Evolutionary conservation across 1,284 basidiomycete species (phyloP).

Genomic region (Trametes hirsuta): DNA sequence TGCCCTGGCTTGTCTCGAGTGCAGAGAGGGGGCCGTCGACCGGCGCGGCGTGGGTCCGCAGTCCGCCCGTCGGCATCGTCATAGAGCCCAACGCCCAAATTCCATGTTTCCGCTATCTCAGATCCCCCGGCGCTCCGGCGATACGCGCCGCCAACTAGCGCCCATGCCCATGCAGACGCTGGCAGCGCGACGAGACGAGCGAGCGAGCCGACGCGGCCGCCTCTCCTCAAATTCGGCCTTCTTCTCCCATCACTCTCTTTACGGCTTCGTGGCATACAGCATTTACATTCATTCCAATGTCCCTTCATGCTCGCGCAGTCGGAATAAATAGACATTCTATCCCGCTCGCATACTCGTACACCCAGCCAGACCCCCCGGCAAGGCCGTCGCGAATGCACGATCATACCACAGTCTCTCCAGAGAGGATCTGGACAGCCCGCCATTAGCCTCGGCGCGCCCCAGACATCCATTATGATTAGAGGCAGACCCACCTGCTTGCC

Average conservation of each 20-base stretch:
- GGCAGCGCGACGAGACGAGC: too few species aligned
- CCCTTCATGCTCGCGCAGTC: too few species aligned
- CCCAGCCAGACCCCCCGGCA: not conserved
- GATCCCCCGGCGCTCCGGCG: too few species aligned
- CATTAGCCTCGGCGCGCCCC: slow-evolving; percentile 1
- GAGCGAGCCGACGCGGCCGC: not conserved
- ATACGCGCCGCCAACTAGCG: too few species aligned
- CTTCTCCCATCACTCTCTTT: not conserved
- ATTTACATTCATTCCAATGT: not conserved
- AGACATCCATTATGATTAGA: not conserved
- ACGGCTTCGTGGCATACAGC: not conserved
- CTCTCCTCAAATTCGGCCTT: not conserved
- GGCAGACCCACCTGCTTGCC: slow-evolving; percentile 69
- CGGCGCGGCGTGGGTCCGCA: too few species aligned
- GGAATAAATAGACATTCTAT: not conserved
- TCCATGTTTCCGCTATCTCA: not conserved
- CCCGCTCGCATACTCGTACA: not conserved
- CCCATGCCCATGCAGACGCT: too few species aligned
- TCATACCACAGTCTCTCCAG: slow-evolving; percentile 41
- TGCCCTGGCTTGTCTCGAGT: not conserved
- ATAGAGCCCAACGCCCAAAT: not conserved
- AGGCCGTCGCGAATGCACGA: not conserved
- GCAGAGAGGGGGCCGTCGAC: not conserved
- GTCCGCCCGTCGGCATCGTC: slow-evolving; percentile 5
- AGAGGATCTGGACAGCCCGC: slow-evolving; percentile 33